Base-by-base conservation (phyloP, 768 basidiomycete genomes). In the Boletellus emodensis region DNA sequence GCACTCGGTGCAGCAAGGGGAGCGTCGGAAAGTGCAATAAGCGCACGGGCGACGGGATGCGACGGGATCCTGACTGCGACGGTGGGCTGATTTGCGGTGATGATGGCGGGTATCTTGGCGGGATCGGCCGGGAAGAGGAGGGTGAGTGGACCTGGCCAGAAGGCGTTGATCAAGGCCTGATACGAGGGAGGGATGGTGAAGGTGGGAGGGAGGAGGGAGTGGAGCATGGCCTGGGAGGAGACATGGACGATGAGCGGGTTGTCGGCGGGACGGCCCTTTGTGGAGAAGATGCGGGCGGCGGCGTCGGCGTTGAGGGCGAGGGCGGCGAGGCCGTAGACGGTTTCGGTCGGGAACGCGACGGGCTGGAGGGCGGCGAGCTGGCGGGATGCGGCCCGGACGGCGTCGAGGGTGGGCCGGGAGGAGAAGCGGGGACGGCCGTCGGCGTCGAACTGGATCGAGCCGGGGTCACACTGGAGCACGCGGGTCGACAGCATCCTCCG, bases 231-330 rank as follows among this genome's bases (percentile, higher is more conserved):
- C 18, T 77, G 69, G 0, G 91, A 94, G 8, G 92, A 92, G 52
- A 99, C 83, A 69, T 99, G 96, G 22, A 97, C 89, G 75, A 99
- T 99, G 47, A 99, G 78, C 2, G 96, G 96, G 68, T 99, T 99
- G 69, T 99, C 96, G 4, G 87, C 72, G 7, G 96, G 96, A 46
- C 96, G 80, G 35, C 93, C 90, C 63, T 99, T 99, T 44, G 87
- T 87, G 15, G 78, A 67, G 69, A 93, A 99, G 60, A 99, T 94
- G 59, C 77, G 78, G 3, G 76, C 63, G 6, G 82, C 79, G 3
- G 94, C 92, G 14, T 69, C 55, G 8, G 78, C 55, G 59, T 82
- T 72, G 40, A 92, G 71, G 0, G 95, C 93, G 18, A 84, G 71
- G 0, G 93, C 96, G 26, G 90, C 96, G n/a, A 99, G 82, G 1